Conservation (phyloP, 2,329 filamentous ascomycete genomes). For the Coccinonectria pachysandricola region DNA sequence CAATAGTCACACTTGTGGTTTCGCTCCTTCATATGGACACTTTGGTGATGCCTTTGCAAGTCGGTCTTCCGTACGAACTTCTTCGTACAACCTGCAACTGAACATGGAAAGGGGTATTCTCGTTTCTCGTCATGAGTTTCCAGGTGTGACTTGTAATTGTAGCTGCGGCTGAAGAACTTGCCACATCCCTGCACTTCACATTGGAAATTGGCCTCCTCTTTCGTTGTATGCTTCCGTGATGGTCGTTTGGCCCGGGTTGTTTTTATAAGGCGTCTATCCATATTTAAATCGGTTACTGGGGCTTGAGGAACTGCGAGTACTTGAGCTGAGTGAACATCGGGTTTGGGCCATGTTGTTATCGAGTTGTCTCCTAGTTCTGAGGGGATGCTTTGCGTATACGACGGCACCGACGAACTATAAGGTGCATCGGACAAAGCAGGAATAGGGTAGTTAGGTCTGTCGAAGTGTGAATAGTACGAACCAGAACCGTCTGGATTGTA, state of each 20-base stretch:
- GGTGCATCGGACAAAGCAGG: constrained; percentile 8
- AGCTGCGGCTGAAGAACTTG: constrained; percentile 70
- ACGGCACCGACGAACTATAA: constrained; percentile 12
- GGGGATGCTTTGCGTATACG: constrained; percentile 11
- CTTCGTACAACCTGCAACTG: constrained; percentile 54
- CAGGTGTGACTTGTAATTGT: constrained; percentile 81
- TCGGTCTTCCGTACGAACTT: constrained; percentile 79
- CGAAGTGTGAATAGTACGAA: constrained; percentile 12
- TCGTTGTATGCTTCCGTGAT: constrained; percentile 47
- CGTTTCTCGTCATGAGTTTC: constrained; percentile 70
- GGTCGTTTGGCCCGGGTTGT: constrained; percentile 22
- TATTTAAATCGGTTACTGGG: constrained; percentile 11
- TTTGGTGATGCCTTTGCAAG: constrained; percentile 51
- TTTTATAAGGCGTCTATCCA: constrained; percentile 14
- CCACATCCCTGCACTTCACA: constrained; percentile 62
- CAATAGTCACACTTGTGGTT: constrained; percentile 64
- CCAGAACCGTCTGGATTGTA: constrained; percentile 12
- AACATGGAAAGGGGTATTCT: constrained; percentile 61
- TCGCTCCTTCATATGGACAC: constrained; percentile 63
- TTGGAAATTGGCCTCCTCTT: constrained; percentile 59
- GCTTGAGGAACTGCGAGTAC: constrained; percentile 12
- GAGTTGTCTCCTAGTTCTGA: constrained; percentile 7
- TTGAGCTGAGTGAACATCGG: constrained; percentile 16
- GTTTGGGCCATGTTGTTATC: constrained; percentile 13
- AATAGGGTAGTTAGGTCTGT: constrained; percentile 12